Base-by-base conservation (phyloP, 805 yeast species). In the Yamadazyma nakazawae region DNA sequence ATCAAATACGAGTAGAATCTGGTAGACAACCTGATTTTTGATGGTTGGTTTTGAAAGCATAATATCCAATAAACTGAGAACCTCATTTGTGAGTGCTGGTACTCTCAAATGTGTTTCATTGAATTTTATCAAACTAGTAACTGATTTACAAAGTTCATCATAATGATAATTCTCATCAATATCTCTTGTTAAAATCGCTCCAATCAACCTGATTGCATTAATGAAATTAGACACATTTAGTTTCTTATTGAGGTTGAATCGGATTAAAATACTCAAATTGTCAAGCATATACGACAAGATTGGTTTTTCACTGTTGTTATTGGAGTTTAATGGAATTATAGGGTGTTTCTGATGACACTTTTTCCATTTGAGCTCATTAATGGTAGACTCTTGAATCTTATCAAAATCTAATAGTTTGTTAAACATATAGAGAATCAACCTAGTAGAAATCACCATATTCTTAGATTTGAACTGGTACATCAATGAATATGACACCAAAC, bases 321-420 rank as follows among this genome's bases (percentile, higher is more conserved):
- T 59, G 1, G 47, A 16, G 46, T 56, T 57, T 21, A 51, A 50
- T 32, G 72, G 72, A 3, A 72, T 52, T 10, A 65, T 43, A 1
- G 76, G 75, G 12, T 52, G 44, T 42, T 57, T 60, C 45, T 72
- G 76, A 47, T 70, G 78, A 31, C 73, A 68, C 36, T 72, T 53
- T 51, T 72, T 72, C 73, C 74, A 72, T 44, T 63, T 62, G 55
- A 61, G 61, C 46, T 71, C 76, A 42, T 72, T 62, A 5, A 65
- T 60, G 19, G 56, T 50, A 9, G 49, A 41, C 10, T 53, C 51
- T 37, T 19, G 13, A 34, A 45, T 34, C 2, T 46, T n/a, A 42
- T 40, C 3, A 56, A 48, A n/a, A 9, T 9, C 32, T 7, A 69
- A 54, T 13, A 69, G 41, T 45, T 60, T 62, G 34, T 65, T 53